Base-by-base conservation (phyloP, 768 basidiomycete species). In the Leucocoprinus leucothites region DNA sequence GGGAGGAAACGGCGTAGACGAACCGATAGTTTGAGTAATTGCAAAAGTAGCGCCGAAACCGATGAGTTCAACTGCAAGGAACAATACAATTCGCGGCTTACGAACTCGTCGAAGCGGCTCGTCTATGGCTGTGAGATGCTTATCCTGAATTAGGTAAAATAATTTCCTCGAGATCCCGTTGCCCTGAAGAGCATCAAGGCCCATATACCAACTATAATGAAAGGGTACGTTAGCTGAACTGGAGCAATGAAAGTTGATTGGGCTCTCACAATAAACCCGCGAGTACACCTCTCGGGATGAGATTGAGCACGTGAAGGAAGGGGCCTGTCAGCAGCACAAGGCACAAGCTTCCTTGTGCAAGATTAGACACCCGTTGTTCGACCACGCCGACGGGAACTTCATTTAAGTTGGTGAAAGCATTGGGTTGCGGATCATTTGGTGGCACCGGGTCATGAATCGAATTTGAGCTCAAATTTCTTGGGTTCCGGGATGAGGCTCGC, bases 331-430 rank as follows among this genome's bases (percentile, higher is more conserved):
- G 82, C 19, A 94, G 77, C 16, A 93, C 84, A 6, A 97, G 78
- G 64, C 83, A 91, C 31, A 92, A 69, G 11, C 82, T 69, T 19
- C 95, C 92, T 67, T 97, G 90, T 0, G 85, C 87, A 18, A 97
- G 77, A 65, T 97, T 95, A 7, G 92, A 95, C 9, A 92, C 84
- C n/a, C 94, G 80, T 69, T 97, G 94, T 66, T 98, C 94, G 3
- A 97, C 89, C 1, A 97, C 89, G 0, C 81, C 81, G 7, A 90
- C 60, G 1, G 88, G 86, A 0, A 83, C 75, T 63, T 87, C 85
- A 42, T 63, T 70, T 28, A 61, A 58, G 16, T 63, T 40, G 58
- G 62, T n/a, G n/a, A n/a, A 13, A 47, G 60, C 22, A 48, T 63
- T 67, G 14, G 62, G 59, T 36, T 62, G 68, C 43, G 19, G 56